A percentile compares a stretch with the other conserved stretches of the same genome.
Evolutionary conservation across 1,284 basidiomycete species (phyloP).

Genomic region (Austroboletus olivaceoglutinosus): DNA sequence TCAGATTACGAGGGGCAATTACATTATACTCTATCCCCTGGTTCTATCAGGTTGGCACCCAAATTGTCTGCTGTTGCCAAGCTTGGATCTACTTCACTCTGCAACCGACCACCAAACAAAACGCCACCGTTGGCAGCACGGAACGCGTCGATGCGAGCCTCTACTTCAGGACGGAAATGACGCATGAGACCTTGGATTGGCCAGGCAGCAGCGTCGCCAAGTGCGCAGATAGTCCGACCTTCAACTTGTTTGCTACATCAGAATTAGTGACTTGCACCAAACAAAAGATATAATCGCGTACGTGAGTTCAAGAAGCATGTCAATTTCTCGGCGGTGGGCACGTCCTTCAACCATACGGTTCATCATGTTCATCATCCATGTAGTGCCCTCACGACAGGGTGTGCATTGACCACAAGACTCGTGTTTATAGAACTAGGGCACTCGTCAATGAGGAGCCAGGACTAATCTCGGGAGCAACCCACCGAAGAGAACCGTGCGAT

Average conservation of each 20-base stretch:
- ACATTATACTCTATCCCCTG: conserved; percentile 33
- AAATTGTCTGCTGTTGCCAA: conserved; percentile 83
- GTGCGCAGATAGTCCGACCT: conserved; percentile 92
- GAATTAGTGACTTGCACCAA: conserved; percentile 15
- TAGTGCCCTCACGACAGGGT: conserved; percentile 93
- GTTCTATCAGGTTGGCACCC: conserved; percentile 49
- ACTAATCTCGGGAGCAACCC: conserved; percentile 16
- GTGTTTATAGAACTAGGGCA: conserved; percentile 87
- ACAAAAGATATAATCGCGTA: conserved; percentile 37
- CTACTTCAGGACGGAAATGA: conserved; percentile 95
- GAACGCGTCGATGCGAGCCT: conserved; percentile 82
- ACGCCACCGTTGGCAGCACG: conserved; percentile 80
- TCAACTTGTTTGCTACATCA: conserved; percentile 86
- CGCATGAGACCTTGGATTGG: conserved; percentile 96
- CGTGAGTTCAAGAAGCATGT: conserved; percentile 94
- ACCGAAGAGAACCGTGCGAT: conserved; percentile 91
- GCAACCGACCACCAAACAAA: conserved; percentile 83
- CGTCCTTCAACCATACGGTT: conserved; percentile 87
- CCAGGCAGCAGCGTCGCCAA: conserved; percentile 98
- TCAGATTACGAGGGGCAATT: background rate
- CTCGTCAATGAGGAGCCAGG: background rate
- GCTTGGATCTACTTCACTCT: conserved; percentile 67
- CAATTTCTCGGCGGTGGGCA: conserved; percentile 90
- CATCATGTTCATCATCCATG: conserved; percentile 99
- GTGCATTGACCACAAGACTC: conserved; percentile 99